These are phyloP conservation scores for Hyparrhenia diplandra DNA, from an alignment of 176 grass and related monocot species.

Conservation along the genomic window DNA sequence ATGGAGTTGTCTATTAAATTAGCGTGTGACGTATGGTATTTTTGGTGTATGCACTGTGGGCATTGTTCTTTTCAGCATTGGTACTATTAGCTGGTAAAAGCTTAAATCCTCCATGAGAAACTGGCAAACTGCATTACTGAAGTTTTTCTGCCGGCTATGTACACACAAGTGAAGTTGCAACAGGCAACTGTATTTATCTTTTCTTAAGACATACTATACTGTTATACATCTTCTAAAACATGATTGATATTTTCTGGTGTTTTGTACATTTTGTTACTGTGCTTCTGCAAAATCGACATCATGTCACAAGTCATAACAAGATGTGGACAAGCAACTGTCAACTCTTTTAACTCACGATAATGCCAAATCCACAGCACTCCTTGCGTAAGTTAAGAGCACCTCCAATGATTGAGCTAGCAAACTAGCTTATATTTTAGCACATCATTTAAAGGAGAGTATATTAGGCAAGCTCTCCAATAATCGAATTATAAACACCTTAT, in stretches of 20 bases:
- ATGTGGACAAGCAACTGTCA: background rate
- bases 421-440: background rate
- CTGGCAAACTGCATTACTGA: background rate
- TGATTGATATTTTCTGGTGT: background rate
- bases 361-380: background rate
- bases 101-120: slow-evolving; percentile 14
- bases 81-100: slow-evolving; percentile 10
- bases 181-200: background rate
- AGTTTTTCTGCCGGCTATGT: background rate
- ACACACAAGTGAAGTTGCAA: slow-evolving; percentile 11
- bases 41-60: background rate
- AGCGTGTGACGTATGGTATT: slow-evolving; percentile 3
- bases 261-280: background rate
- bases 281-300: background rate
- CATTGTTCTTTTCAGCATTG: slow-evolving; percentile 9
- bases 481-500: background rate
- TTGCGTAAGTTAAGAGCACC: background rate
- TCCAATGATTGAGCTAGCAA: background rate
- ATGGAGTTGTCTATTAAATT: background rate
- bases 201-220: background rate
- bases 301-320: background rate
- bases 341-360: background rate
- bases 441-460: background rate
- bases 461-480: background rate
- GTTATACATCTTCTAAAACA: background rate